Conservation (phyloP, 371 early-diverging fungal genomes). For the Circinella umbellata region DNA sequence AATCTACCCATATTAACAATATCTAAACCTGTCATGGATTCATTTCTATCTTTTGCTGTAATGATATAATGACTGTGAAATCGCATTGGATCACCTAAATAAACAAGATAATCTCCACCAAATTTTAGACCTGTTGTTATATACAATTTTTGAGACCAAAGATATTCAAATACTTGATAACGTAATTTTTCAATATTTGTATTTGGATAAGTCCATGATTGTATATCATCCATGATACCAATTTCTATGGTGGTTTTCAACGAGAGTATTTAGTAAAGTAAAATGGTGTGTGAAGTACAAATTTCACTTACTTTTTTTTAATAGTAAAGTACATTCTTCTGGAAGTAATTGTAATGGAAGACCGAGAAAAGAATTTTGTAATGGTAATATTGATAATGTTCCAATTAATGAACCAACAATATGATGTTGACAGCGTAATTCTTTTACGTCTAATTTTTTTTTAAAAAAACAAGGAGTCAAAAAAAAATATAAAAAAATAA, state of each 20-base stretch:
- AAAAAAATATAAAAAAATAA: neutral
- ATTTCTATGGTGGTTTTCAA: constrained; percentile 4
- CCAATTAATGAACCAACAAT: constrained; percentile 65
- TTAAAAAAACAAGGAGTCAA: neutral
- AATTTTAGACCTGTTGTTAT: constrained; percentile 65
- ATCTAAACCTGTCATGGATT: constrained; percentile 27
- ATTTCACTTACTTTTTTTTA: constrained; percentile 44
- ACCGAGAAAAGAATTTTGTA: constrained; percentile 59
- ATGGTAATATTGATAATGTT: constrained; percentile 54
- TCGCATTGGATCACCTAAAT: constrained; percentile 59
- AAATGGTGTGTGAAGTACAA: no score
- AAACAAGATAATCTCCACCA: constrained; percentile 69
- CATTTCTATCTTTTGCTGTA: constrained; percentile 12
- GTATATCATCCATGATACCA: neutral
- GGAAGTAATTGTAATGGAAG: constrained; percentile 56
- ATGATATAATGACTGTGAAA: constrained; percentile 63
- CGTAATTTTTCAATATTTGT: constrained; percentile 29
- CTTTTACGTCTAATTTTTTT: constrained; percentile 50
- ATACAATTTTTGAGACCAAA: constrained; percentile 59
- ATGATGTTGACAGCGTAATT: constrained; percentile 46
- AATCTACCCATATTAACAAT: constrained; percentile 54
- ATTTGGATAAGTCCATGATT: constrained; percentile 30
- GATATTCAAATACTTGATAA: constrained; percentile 49
- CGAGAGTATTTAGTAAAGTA: no score
- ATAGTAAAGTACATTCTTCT: constrained; percentile 56